Base-by-base conservation (phyloP, 208 protist genomes). In the Wallacemonas sp. region DNA sequence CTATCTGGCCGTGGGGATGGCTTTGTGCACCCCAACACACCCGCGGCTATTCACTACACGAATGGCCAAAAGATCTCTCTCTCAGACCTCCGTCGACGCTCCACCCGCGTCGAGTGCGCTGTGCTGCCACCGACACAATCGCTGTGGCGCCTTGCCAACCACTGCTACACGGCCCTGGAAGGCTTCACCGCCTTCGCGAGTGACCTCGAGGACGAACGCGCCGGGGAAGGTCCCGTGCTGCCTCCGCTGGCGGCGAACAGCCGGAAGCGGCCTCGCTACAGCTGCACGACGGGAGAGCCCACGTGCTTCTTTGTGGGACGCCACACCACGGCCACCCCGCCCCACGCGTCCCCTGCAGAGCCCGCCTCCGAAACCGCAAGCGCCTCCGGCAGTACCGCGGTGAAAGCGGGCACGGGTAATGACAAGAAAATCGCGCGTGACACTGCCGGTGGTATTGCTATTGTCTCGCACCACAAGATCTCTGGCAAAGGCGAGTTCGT, bases 11-110 rank as follows among this genome's bases (percentile, higher is more conserved):
- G 84, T 33, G 91, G 91, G 15, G 79, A 62, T 44, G 91, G 91
- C 26, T 96, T 96, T 60, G 78, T 96, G 27, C 91, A 96, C 64
- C 84, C 85, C 58, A 96, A 96, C 71, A 94, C 88, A 1, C 91
- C 91, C 0, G 84, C 85, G 0, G 64, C 51, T 44, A 96, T 96
- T 45, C 53, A 66, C 2, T 96, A 91, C 71, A 92, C 90, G 0
- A 39, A 60, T 0, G 88, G 88, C 2, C 72, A 86, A 62, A 72
- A 77, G 17, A n/a, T 96, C 0, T 85, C 87, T 5, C 63, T 86
- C 22, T 68, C 84, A 6, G 82, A 88, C 8, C 62, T 96, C n/a
- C 68, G 72, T 2, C 76, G 79, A 41, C 46, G 56, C 28, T 66
- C 70, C 1, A 62, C 54, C 17, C 84, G 90, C 31, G 79, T 88